These are phyloP conservation scores for Botrytis medusae DNA, from an alignment of 2,329 filamentous ascomycete genomes.

Conservation along the genomic window DNA sequence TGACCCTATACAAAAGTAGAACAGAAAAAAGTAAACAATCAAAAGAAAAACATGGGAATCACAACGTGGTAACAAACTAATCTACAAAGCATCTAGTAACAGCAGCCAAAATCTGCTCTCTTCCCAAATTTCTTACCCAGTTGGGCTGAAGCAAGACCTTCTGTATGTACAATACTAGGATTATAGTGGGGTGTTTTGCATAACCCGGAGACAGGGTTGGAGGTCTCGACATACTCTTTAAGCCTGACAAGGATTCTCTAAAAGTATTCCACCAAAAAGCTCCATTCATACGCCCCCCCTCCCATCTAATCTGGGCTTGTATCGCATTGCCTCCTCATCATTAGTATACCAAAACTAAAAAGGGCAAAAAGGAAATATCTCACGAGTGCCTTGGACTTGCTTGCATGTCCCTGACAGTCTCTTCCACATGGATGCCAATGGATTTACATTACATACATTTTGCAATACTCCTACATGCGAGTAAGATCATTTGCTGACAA, in stretches of 20 bases:
- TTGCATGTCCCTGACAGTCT: slow-evolving; percentile 21
- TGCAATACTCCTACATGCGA: slow-evolving; percentile 15
- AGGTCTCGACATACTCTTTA: slow-evolving; percentile 10
- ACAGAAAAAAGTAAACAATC: background rate
- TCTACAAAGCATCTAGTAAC: slow-evolving; percentile 9
- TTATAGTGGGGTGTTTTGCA: slow-evolving; percentile 22
- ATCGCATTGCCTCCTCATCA: background rate
- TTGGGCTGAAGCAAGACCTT: slow-evolving; percentile 22
- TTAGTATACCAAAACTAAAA: background rate
- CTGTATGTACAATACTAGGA: background rate
- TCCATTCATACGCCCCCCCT: background rate
- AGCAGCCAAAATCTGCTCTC: background rate
- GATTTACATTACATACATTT: slow-evolving; percentile 2
- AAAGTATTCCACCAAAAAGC: background rate
- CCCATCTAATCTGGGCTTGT: background rate
- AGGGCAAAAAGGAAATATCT: background rate
- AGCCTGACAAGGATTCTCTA: background rate
- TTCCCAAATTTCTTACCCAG: slow-evolving; percentile 6
- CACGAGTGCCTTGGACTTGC: background rate
- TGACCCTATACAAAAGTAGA: background rate
- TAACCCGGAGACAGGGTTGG: slow-evolving; percentile 15
- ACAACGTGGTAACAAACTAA: background rate
- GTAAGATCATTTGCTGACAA: slow-evolving; percentile 25
- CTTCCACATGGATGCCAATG: slow-evolving; percentile 11
- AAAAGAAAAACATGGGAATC: background rate